These are phyloP conservation scores for Ophiostoma montium DNA, from an alignment of 2,329 filamentous ascomycete genomes.

Conservation along the genomic window DNA sequence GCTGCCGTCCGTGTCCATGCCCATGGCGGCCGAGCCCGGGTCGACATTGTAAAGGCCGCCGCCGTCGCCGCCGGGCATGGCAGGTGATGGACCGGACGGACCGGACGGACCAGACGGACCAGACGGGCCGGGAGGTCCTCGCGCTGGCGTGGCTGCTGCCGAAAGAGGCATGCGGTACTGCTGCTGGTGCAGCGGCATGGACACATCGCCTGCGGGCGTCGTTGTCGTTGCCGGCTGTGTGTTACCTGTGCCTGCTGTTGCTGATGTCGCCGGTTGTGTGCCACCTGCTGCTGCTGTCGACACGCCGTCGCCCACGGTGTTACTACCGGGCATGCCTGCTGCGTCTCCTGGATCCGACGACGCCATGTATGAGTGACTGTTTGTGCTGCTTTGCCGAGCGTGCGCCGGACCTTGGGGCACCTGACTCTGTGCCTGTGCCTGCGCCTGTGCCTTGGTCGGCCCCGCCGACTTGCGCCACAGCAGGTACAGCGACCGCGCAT, in stretches of 20 bases:
- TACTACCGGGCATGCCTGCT: not conserved
- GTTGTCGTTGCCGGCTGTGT: not conserved
- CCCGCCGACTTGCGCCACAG: slow-evolving; percentile 34
- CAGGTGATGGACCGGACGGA: not conserved
- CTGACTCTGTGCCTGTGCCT: not conserved
- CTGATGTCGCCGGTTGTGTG: not conserved
- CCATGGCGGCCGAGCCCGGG: not conserved
- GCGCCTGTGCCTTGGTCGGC: not conserved
- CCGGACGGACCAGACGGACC: too few species aligned
- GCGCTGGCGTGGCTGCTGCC: not conserved
- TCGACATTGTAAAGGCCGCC: not conserved
- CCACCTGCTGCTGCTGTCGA: not conserved
- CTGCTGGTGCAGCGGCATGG: not conserved
- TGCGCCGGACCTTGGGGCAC: too few species aligned
- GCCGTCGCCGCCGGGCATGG: not conserved
- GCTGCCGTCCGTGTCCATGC: not conserved
- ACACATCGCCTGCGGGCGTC: not conserved
- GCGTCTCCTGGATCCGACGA: not conserved
- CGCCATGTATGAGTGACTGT: not conserved
- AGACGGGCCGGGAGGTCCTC: not conserved
- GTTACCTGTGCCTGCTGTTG: not conserved
- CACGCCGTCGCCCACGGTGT: not conserved
- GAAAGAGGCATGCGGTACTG: too few species aligned
- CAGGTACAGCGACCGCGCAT: slow-evolving; percentile 44
- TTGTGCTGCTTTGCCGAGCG: not conserved